phyloP scores from a whole-genome alignment of 805 yeast species.

The Metschnikowia proteae region DNA sequence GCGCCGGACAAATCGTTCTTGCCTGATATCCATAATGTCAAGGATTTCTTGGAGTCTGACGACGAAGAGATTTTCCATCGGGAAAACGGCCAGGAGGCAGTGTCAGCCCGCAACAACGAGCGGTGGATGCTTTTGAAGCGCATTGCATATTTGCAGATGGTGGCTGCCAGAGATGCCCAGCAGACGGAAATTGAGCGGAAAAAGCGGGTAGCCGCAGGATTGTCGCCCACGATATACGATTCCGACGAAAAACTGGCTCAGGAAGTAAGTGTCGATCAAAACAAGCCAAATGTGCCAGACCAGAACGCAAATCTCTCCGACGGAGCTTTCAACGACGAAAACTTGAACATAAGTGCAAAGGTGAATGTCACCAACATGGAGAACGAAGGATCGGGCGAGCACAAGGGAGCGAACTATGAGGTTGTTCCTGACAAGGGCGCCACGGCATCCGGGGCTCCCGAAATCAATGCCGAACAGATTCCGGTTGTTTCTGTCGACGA shows the following conservation, averaged over 20 bases:
- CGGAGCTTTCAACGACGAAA: not conserved
- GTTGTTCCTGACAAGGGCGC: constrained; percentile 14
- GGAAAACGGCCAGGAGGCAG: constrained; percentile 36
- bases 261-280: not conserved
- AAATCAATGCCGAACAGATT: constrained; percentile 14
- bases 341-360: constrained; percentile 7
- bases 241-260: not conserved
- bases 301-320: not conserved
- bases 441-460: constrained; percentile 21
- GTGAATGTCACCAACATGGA: constrained; percentile 10
- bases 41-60: constrained; percentile 51
- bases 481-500: constrained; percentile 42
- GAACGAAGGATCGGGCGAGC: constrained; percentile 3
- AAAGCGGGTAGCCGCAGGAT: constrained; percentile 35
- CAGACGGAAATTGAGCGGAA: constrained; percentile 37
- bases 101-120: constrained; percentile 46
- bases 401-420: constrained; percentile 15
- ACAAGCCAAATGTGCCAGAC: not conserved
- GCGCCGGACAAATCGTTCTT: constrained; percentile 34
- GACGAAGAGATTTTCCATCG: constrained; percentile 33
- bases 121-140: constrained; percentile 72
- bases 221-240: constrained; percentile 15
- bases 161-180: constrained; percentile 49
- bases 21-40: constrained; percentile 57
- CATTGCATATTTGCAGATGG: constrained; percentile 64